Percentiles rank a stretch among this genome's conserved stretches.
Evolutionary conservation across 2,329 filamentous ascomycete species (phyloP).

Genomic region (Paramyrothecium sp.): DNA sequence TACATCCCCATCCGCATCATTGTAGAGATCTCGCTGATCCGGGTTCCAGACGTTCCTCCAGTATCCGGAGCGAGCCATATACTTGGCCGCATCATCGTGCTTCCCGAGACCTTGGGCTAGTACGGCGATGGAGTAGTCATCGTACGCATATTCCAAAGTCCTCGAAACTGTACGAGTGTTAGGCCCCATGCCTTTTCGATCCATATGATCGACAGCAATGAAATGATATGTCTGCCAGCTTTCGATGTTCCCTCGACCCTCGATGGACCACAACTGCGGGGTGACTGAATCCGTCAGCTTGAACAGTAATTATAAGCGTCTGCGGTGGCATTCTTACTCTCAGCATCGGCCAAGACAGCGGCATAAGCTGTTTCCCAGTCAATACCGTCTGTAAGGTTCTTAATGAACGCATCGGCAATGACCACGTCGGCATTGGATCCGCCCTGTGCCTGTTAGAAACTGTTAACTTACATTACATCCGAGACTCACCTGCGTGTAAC

Average conservation of each 20-base stretch:
- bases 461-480: background rate
- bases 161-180: constrained; percentile 69
- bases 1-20: constrained; percentile 36
- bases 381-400: constrained; percentile 62
- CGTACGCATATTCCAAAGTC: constrained; percentile 77
- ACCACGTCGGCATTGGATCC: constrained; percentile 75
- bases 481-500: constrained; percentile 47
- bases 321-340: constrained; percentile 46
- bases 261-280: constrained; percentile 61
- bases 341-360: constrained; percentile 72
- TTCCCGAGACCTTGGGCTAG: constrained; percentile 60
- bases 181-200: constrained; percentile 61
- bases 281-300: constrained; percentile 29
- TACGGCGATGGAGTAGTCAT: constrained; percentile 70
- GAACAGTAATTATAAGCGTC: constrained; percentile 14
- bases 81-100: constrained; percentile 53
- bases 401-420: constrained; percentile 69
- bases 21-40: constrained; percentile 22
- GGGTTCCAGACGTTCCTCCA: constrained; percentile 67
- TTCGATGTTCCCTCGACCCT: constrained; percentile 68
- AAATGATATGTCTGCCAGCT: constrained; percentile 73
- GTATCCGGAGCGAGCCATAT: constrained; percentile 59
- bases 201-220: constrained; percentile 68
- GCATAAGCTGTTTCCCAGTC: constrained; percentile 71
- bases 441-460: constrained; percentile 47